These are phyloP conservation scores for Talaromyces sp. DNA, from an alignment of 2,329 filamentous ascomycete genomes.

Conservation along the genomic window DNA sequence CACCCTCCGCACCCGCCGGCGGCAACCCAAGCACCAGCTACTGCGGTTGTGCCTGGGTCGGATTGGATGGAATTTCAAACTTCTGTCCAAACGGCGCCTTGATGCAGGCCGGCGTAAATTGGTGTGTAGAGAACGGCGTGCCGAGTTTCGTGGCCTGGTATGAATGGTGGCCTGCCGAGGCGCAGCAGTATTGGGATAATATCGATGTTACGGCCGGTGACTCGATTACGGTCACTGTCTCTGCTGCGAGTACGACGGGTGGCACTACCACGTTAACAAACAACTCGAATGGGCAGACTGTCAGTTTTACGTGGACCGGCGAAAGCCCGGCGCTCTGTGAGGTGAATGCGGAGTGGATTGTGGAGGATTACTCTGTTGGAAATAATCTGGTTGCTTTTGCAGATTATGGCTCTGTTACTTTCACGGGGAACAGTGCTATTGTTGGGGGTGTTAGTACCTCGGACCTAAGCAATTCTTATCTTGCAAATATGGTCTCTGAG, in stretches of 20 bases:
- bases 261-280: slow-evolving; percentile 5
- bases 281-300: neutral
- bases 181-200: slow-evolving; percentile 6
- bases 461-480: neutral
- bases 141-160: slow-evolving; percentile 9
- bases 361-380: slow-evolving; percentile 14
- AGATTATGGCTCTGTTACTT: slow-evolving; percentile 13
- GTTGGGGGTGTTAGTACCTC: slow-evolving; percentile 4
- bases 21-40: slow-evolving; percentile 36
- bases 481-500: slow-evolving; percentile 13
- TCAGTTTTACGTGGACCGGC: neutral
- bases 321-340: slow-evolving; percentile 11
- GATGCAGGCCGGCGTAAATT: slow-evolving; percentile 15
- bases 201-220: slow-evolving; percentile 9
- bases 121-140: slow-evolving; percentile 11
- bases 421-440: slow-evolving; percentile 13
- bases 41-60: slow-evolving; percentile 61
- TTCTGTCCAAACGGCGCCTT: slow-evolving; percentile 10
- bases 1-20: neutral
- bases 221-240: slow-evolving; percentile 11
- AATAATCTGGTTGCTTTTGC: slow-evolving; percentile 11
- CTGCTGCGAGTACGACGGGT: slow-evolving; percentile 1
- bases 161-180: slow-evolving; percentile 15
- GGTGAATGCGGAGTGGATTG: slow-evolving; percentile 13
- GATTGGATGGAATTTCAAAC: slow-evolving; percentile 46